Base-by-base conservation (phyloP, 192 early-diverging fungal genomes). In the Coemansia erecta region DNA sequence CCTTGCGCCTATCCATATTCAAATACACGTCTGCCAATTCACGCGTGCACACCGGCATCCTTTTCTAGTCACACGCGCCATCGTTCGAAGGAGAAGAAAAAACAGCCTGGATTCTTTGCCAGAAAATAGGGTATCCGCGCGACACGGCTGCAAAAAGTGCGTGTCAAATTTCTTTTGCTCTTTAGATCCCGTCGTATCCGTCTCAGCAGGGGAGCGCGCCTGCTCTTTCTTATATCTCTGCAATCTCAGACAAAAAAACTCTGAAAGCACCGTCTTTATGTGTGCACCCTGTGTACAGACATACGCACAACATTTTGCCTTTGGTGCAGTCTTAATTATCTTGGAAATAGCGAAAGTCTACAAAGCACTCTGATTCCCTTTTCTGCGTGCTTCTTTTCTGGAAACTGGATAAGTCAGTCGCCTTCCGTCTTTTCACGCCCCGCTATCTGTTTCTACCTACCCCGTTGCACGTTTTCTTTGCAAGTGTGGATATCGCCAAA, bases 321-420 rank as follows among this genome's bases (percentile, higher is more conserved):
- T 51, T 51, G 22, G 24, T 31, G 49, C 49, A 26, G 49, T 15
- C 28, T 51, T 14, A 51, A 51, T 28, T 28, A 28, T 31, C 49
- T 26, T 31, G 49, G 49, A 51, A 31, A 51, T 26, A 31, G 49
- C 13, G 14, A 31, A n/a, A 51, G n/a, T 51, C 35, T 51, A 51
- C 49, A 51, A 51, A 51, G 26, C 19, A 13, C 24, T 31, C 14
- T 13, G 23, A 51, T 51, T 51, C 14, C 28, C 13, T 28, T 17
- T 26, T 37, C 35, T 1, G 35, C 35, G 35, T 31, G 28, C 13
- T 14, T 51, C n/a, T 31, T 13, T 28, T 28, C 10, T 47, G 45
- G 11, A 51, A 17, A 51, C 4, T 28, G 8, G 49, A 28, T 8
- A 2, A 37, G 35, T 8, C 35, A 37, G 35, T 8, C 2, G 35